Evolutionary conservation across 345 rosid species (phyloP).

Genomic region (Hibiscus trionum): DNA sequence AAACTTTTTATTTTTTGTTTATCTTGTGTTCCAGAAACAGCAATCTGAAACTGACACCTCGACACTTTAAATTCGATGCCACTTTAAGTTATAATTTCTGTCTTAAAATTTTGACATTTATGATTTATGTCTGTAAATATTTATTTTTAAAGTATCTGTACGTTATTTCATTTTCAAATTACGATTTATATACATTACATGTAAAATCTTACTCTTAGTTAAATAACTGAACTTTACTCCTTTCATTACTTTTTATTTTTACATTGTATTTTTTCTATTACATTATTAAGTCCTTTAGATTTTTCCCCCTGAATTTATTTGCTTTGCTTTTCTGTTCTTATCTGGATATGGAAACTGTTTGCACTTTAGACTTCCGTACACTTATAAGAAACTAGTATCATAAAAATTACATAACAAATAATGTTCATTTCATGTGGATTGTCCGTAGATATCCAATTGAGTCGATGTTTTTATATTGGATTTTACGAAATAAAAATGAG

Average conservation of each 20-base stretch:
- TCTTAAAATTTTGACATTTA: neutral
- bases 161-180: no score
- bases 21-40: conserved; percentile 21
- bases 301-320: neutral
- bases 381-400: no score
- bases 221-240: conserved; percentile 12
- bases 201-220: neutral
- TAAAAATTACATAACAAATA: no score
- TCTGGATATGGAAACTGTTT: no score
- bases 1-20: neutral
- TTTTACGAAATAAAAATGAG: neutral
- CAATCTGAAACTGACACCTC: conserved; percentile 26
- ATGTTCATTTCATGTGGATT: neutral
- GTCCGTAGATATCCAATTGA: conserved; percentile 7
- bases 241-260: neutral
- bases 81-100: conserved; percentile 2
- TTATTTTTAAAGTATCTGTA: neutral
- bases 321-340: no score
- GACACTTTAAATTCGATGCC: no score
- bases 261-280: neutral
- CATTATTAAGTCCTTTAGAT: neutral
- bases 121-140: neutral
- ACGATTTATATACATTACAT: neutral
- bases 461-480: neutral
- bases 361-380: no score